Evolutionary conservation across 805 yeast genomes (phyloP).

Genomic region (Candida corydali): DNA sequence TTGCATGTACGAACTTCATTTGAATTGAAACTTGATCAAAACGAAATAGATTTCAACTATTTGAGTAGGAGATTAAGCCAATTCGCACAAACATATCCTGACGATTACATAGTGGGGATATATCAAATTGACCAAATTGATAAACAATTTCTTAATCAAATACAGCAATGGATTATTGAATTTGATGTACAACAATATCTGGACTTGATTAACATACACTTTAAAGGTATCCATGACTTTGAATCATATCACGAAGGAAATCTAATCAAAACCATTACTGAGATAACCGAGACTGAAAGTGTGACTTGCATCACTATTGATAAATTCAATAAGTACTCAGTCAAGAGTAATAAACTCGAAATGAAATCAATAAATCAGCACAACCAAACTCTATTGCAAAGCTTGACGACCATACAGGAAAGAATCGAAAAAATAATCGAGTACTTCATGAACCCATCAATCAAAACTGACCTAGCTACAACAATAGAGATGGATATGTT

Average conservation of each 20-base stretch:
- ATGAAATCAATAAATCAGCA: constrained; percentile 5
- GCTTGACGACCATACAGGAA: constrained; percentile 18
- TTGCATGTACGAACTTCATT: constrained; percentile 22
- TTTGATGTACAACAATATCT: not conserved
- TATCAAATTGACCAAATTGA: constrained; percentile 16
- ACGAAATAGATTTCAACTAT: constrained; percentile 20
- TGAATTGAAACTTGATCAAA: constrained; percentile 18
- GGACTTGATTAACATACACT: constrained; percentile 3
- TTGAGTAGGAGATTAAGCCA: constrained; percentile 24
- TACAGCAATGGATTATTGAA: constrained; percentile 7
- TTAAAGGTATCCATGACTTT: constrained; percentile 4
- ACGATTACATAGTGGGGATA: constrained; percentile 24
- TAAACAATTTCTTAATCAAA: constrained; percentile 10
- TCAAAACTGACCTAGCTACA: constrained; percentile 1
- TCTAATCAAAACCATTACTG: constrained; percentile 14
- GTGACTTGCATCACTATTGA: constrained; percentile 29
- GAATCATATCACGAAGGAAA: constrained; percentile 1
- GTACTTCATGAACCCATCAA: constrained; percentile 10
- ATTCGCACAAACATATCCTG: constrained; percentile 25
- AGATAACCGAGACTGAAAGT: constrained; percentile 27
- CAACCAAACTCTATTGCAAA: constrained; percentile 2
- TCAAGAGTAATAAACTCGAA: constrained; percentile 8
- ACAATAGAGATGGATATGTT: constrained; percentile 18
- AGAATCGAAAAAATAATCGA: constrained; percentile 20
- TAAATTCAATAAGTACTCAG: constrained; percentile 21